Conservation (phyloP, 2,329 filamentous ascomycete genomes). For the Periconia sp. region DNA sequence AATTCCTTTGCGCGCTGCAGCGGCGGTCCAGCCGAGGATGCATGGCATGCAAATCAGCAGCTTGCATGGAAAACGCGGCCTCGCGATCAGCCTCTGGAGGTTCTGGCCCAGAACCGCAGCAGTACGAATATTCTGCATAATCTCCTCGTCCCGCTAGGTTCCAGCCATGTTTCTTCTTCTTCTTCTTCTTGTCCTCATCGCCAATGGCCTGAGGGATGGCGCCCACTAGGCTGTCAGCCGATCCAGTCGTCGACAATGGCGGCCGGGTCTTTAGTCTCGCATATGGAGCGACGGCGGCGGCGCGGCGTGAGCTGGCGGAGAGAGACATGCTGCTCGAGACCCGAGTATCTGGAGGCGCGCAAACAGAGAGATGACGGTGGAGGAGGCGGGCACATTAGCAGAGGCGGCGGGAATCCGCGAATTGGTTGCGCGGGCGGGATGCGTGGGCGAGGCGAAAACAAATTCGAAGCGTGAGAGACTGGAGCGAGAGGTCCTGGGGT, state of each 20-base stretch:
- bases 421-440: conserved; percentile 7
- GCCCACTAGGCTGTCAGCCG: conserved; percentile 26
- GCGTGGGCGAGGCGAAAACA: conserved; percentile 1
- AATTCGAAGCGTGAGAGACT: background rate
- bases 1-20: conserved; percentile 18
- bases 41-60: background rate
- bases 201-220: conserved; percentile 2
- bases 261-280: conserved; percentile 38
- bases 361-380: conserved; percentile 34
- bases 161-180: too few species aligned
- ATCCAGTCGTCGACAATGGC: conserved; percentile 37
- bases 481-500: background rate
- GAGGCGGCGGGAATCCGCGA: conserved; percentile 31
- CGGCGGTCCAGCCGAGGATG: conserved; percentile 25
- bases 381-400: conserved; percentile 42
- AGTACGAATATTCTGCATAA: background rate
- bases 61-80: background rate
- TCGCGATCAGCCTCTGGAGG: background rate
- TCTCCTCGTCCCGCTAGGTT: background rate
- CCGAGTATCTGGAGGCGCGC: conserved; percentile 36
- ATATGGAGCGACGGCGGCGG: conserved; percentile 34
- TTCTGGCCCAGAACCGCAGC: background rate
- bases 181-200: background rate
- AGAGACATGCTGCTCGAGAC: conserved; percentile 32
- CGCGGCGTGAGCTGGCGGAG: conserved; percentile 36